Base-by-base conservation (phyloP, 106 monocot genomes). In the Dendrobium huoshanense region DNA sequence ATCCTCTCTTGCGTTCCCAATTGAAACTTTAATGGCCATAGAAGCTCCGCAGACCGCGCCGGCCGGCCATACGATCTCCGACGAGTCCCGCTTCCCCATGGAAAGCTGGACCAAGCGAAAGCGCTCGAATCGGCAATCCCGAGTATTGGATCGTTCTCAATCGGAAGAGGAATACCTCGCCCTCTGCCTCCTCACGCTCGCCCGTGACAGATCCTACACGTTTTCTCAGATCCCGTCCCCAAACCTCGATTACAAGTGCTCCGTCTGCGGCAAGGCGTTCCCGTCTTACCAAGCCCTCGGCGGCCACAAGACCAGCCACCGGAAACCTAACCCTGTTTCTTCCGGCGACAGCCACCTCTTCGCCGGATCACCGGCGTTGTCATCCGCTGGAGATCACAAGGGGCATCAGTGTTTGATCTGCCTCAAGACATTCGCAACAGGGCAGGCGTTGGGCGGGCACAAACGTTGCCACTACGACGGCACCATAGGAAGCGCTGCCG, bases 381-480 rank as follows among this genome's bases (percentile, higher is more conserved):
- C 75, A 27, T 17, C 42, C 56, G 82, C 29, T 19, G 61, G 72
- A 17, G 81, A 17, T 31, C 31, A 31, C 5, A 84, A 77, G 80
- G 47, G 49, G 19, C 88, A 86, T 42, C 77, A 74, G 72, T 90
- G 90, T 82, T 70, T 72, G 48, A 79, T 88, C 5, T 90, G 90
- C 75, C 24, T 47, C 20, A 86, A 77, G 77, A 67, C 82, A 75
- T 92, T 88, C 77, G 73, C 77, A 6, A 81, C 90, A 4, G 92
- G 92, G 7, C 90, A 90, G 73, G 90, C 88, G 24, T 79, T 90
- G 5, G 92, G 90, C 5, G 92, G 92, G 27, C 92, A 92, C 86
- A 92, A 92, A 84, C 75, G 92, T 68, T 73, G 81, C 64, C 92
- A 92, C 82, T 86, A 83, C 43, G 85, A 88, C 3, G 89, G 89